A percentile compares a stretch with the other conserved stretches of the same genome.
phyloP scores from a whole-genome alignment of 306 rosid genomes.

The Ochetophila trinervis region DNA sequence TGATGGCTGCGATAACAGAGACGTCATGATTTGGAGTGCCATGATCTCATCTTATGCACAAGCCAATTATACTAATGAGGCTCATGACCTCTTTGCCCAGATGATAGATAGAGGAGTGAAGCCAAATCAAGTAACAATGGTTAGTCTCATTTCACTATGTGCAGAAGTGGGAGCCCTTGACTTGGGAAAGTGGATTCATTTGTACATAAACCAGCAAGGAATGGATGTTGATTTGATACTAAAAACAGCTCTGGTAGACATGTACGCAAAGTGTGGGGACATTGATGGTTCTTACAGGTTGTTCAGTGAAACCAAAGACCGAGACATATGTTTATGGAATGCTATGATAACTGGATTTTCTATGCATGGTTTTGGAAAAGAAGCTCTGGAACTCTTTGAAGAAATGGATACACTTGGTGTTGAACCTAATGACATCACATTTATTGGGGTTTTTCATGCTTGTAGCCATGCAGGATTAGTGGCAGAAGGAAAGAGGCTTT shows the following conservation, averaged over 20 bases:
- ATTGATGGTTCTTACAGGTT: slow-evolving; percentile 36
- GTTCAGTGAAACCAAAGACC: slow-evolving; percentile 28
- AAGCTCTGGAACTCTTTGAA: slow-evolving; percentile 48
- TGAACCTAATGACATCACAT: slow-evolving; percentile 48
- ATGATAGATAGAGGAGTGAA: slow-evolving; percentile 42
- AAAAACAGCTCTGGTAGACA: slow-evolving; percentile 53
- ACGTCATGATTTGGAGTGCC: slow-evolving; percentile 57
- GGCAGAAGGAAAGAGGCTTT: slow-evolving; percentile 42
- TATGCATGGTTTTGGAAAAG: slow-evolving; percentile 51
- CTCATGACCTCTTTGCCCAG: slow-evolving; percentile 34
- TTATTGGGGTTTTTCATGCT: slow-evolving; percentile 50
- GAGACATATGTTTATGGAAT: slow-evolving; percentile 57
- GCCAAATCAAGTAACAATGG: slow-evolving; percentile 58
- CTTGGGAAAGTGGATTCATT: slow-evolving; percentile 67
- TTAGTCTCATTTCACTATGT: slow-evolving; percentile 45
- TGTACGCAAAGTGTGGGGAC: slow-evolving; percentile 79
- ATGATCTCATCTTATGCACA: slow-evolving; percentile 58
- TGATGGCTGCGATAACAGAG: slow-evolving; percentile 31
- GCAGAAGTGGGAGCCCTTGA: slow-evolving; percentile 60
- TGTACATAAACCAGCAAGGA: slow-evolving; percentile 47
- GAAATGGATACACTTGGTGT: slow-evolving; percentile 44
- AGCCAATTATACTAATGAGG: slow-evolving; percentile 32
- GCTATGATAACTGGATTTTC: slow-evolving; percentile 66
- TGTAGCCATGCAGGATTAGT: slow-evolving; percentile 68
- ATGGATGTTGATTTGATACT: slow-evolving; percentile 41